These are phyloP conservation scores for Lentinula edodes DNA, from an alignment of 768 basidiomycete genomes.

Conservation along the genomic window DNA sequence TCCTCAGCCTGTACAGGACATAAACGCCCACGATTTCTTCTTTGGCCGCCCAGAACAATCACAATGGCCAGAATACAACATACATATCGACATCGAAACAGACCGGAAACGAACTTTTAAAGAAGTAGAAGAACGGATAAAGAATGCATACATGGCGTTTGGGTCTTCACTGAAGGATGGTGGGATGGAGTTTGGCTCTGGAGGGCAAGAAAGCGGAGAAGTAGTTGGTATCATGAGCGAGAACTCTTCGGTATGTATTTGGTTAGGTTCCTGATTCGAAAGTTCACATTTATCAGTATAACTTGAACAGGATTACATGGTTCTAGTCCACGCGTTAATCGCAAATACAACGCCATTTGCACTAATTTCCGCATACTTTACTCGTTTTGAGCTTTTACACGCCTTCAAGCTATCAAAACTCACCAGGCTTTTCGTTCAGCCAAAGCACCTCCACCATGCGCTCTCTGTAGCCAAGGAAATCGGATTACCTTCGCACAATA, in stretches of 20 bases:
- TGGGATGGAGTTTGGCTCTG: slow-evolving; percentile 47
- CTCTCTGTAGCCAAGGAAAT: slow-evolving; percentile 30
- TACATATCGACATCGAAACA: slow-evolving; percentile 52
- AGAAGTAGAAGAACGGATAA: slow-evolving; percentile 46
- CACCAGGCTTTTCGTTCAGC: slow-evolving; percentile 51
- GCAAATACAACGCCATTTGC: slow-evolving; percentile 46
- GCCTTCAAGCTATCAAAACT: slow-evolving; percentile 39
- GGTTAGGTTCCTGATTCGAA: slow-evolving; percentile 14
- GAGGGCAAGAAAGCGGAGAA: slow-evolving; percentile 32
- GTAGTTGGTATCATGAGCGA: slow-evolving; percentile 67
- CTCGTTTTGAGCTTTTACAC: slow-evolving; percentile 51
- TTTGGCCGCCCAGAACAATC: slow-evolving; percentile 51
- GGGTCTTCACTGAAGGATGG: slow-evolving; percentile 39
- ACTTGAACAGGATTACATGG: slow-evolving; percentile 39
- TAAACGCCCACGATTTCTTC: slow-evolving; percentile 51
- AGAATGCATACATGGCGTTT: slow-evolving; percentile 54
- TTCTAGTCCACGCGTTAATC: slow-evolving; percentile 44
- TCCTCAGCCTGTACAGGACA: slow-evolving; percentile 39
- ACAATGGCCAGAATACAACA: slow-evolving; percentile 48
- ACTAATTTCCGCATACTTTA: slow-evolving; percentile 49
- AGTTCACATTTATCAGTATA: not conserved
- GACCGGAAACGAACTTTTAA: slow-evolving; percentile 39
- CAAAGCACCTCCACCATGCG: slow-evolving; percentile 36
- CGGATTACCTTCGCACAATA: slow-evolving; percentile 33
- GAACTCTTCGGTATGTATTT: slow-evolving; percentile 52